A percentile compares a stretch with the other conserved stretches of the same genome.
Evolutionary conservation across 768 basidiomycete genomes (phyloP).

Genomic region (Pisolithus sp.): DNA sequence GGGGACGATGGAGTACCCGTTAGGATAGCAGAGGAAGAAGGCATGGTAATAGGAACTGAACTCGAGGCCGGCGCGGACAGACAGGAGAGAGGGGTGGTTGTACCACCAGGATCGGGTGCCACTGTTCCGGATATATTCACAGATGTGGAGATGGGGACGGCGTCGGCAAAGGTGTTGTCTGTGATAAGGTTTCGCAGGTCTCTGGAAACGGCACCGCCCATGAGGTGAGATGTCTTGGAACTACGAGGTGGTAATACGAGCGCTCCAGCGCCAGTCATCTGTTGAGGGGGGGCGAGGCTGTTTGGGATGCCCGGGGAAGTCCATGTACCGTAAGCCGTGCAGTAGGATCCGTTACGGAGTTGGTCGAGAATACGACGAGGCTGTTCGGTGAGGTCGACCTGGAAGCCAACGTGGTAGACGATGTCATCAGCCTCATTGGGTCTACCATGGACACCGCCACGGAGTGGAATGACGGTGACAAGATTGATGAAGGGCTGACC

Average conservation of each 20-base stretch:
- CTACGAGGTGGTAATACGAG: constrained; percentile 12
- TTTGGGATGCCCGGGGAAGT: not conserved
- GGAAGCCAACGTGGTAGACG: constrained; percentile 90
- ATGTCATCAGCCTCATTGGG: constrained; percentile 61
- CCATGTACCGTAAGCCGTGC: constrained; percentile 49
- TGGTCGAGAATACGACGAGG: constrained; percentile 78
- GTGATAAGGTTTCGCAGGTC: constrained; percentile 45
- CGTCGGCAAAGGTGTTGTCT: constrained; percentile 41
- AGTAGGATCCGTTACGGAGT: constrained; percentile 71
- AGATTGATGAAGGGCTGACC: constrained; percentile 88
- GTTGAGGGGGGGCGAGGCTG: not conserved
- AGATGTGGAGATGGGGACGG: constrained; percentile 38
- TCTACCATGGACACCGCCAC: constrained; percentile 45
- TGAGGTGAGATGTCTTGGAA: constrained; percentile 21
- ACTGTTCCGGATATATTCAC: constrained; percentile 30
- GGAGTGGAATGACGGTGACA: constrained; percentile 83
- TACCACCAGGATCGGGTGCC: constrained; percentile 3
- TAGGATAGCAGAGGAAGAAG: not conserved
- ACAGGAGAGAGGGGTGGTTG: constrained; percentile 7
- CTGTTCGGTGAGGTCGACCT: constrained; percentile 87
- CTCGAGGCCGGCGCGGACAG: constrained; percentile 4
- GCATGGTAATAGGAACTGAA: constrained; percentile 9
- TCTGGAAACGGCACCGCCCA: constrained; percentile 40
- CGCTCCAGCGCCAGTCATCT: not conserved
- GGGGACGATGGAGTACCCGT: constrained; percentile 23